Conservation (phyloP, 75 land plant genomes). For the Picea sitchensis region DNA sequence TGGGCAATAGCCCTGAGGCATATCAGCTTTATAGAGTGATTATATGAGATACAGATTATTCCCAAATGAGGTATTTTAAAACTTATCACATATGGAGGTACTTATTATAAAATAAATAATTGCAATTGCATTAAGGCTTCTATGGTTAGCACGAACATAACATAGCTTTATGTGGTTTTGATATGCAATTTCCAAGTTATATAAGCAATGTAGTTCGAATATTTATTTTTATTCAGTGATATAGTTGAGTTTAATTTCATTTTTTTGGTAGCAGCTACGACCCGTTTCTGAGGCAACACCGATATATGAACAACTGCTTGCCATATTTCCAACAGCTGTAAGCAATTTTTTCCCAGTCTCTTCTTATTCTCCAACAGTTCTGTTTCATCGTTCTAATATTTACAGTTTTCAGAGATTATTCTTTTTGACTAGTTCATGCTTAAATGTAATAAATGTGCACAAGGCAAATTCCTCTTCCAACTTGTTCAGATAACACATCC, state of each 20-base stretch:
- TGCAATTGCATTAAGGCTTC: background rate
- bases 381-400: background rate
- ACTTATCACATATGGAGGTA: background rate
- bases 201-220: background rate
- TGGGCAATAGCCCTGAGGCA: background rate
- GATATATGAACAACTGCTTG: constrained; percentile 70
- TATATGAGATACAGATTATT: background rate
- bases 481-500: background rate
- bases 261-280: constrained; percentile 33
- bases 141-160: no score
- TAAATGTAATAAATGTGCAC: background rate
- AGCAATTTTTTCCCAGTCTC: constrained; percentile 5
- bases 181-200: background rate
- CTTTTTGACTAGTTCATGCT: constrained; percentile 5
- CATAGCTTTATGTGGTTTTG: background rate
- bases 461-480: background rate
- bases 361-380: constrained; percentile 2
- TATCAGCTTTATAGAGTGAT: background rate
- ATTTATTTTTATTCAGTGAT: background rate
- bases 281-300: constrained; percentile 63
- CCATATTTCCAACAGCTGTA: constrained; percentile 79
- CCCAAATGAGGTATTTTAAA: background rate
- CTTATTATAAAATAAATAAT: background rate
- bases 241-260: background rate
- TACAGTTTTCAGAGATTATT: constrained; percentile 3